Evolutionary conservation across 208 protist genomes (phyloP).

Genomic region (Crithidia expoeki): DNA sequence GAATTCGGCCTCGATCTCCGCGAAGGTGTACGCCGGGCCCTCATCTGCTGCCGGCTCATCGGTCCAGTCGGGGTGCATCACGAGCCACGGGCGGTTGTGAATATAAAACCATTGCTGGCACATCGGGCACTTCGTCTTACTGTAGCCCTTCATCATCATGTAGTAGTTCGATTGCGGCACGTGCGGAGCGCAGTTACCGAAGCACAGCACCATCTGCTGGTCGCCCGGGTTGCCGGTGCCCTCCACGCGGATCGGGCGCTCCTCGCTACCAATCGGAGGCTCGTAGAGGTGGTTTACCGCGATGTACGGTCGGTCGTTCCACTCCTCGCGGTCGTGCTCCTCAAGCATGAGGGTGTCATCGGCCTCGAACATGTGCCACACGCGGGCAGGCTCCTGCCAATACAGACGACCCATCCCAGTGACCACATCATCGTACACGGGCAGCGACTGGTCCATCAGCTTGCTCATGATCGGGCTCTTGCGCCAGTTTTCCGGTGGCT

Average conservation of each 20-base stretch:
- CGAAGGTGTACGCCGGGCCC: conserved; percentile 88
- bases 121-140: conserved; percentile 89
- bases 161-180: conserved; percentile 90
- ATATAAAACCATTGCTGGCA: conserved; percentile 92
- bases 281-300: conserved; percentile 92
- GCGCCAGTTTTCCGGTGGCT: conserved; percentile 78
- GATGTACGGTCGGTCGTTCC: conserved; percentile 88
- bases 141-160: conserved; percentile 93
- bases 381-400: conserved; percentile 89
- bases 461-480: conserved; percentile 91
- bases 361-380: conserved; percentile 86
- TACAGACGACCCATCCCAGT: conserved; percentile 78
- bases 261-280: conserved; percentile 85
- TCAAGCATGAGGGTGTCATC: conserved; percentile 91
- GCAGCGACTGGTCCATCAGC: conserved; percentile 87
- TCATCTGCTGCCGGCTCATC: conserved; percentile 90
- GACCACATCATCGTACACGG: conserved; percentile 89
- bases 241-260: conserved; percentile 88
- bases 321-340: conserved; percentile 92
- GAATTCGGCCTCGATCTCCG: conserved; percentile 91
- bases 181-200: conserved; percentile 90
- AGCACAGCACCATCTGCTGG: conserved; percentile 85
- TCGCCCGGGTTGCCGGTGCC: conserved; percentile 84
- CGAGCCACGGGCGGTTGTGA: conserved; percentile 88
- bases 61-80: conserved; percentile 93